These are phyloP conservation scores for Aschersonia sp. DNA, from an alignment of 2,329 filamentous ascomycete genomes.

Conservation along the genomic window DNA sequence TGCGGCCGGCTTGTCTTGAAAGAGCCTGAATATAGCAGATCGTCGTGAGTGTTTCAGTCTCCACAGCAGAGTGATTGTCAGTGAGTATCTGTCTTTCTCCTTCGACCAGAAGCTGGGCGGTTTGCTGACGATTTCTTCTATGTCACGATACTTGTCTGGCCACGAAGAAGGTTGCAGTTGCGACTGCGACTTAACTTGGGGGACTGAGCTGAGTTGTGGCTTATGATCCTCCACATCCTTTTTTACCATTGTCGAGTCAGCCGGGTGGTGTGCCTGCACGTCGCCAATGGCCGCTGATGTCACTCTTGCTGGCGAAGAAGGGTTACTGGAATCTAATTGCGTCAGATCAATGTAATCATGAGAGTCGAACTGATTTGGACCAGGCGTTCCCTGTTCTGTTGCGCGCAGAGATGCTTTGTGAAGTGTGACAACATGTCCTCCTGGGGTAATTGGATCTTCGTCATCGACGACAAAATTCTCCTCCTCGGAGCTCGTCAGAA, in stretches of 20 bases:
- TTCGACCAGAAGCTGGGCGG: constrained; percentile 11
- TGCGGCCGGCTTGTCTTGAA: constrained; percentile 8
- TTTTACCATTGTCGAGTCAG: not conserved
- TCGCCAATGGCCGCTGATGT: not conserved
- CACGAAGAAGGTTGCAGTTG: not conserved
- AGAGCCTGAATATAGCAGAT: constrained; percentile 10
- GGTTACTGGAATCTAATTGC: constrained; percentile 6
- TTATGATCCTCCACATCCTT: not conserved
- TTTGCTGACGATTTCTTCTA: constrained; percentile 8
- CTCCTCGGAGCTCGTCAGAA: constrained; percentile 35
- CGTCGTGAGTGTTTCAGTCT: constrained; percentile 14
- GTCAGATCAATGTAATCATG: constrained; percentile 15
- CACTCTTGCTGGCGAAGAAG: constrained; percentile 4
- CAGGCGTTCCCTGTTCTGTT: not conserved
- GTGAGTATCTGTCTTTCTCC: constrained; percentile 13
- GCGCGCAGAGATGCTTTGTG: not conserved
- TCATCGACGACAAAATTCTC: constrained; percentile 32
- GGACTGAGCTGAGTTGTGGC: not conserved
- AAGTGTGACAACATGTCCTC: not conserved
- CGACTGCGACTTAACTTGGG: not conserved
- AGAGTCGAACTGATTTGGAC: constrained; percentile 6
- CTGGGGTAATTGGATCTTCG: not conserved
- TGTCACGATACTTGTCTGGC: constrained; percentile 2
- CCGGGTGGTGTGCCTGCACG: not conserved
- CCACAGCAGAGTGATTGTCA: constrained; percentile 16